These are phyloP conservation scores for Auricularia sp. DNA, from an alignment of 768 basidiomycete species.

Conservation along the genomic window DNA sequence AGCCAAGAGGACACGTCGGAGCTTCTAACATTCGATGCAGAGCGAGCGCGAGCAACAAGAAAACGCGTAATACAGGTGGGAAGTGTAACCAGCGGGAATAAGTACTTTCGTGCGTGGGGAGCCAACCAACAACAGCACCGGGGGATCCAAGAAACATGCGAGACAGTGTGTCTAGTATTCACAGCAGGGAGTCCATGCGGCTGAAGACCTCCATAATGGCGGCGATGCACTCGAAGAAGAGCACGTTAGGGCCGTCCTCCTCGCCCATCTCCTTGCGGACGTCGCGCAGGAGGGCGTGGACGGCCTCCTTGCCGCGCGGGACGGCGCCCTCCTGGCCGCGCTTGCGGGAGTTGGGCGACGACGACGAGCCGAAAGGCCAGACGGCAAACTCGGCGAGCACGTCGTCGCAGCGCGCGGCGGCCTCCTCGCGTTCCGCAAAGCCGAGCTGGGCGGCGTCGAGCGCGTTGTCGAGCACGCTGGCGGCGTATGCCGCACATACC, in stretches of 20 bases:
- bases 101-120: no score
- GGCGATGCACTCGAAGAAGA: conserved; percentile 82
- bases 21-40: no score
- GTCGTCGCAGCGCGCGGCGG: conserved; percentile 90
- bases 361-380: conserved; percentile 66
- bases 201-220: conserved; percentile 90
- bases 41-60: no score
- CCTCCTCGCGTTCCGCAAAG: conserved; percentile 89
- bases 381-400: conserved; percentile 80
- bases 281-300: conserved; percentile 65
- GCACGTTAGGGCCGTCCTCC: conserved; percentile 40
- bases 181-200: conserved; percentile 81
- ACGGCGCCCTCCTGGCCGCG: background rate
- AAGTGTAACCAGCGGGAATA: no score
- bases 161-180: conserved; percentile 11
- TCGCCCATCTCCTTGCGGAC: conserved; percentile 66
- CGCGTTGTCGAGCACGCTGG: conserved; percentile 91
- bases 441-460: conserved; percentile 57
- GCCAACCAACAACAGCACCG: no score
- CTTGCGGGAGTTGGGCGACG: background rate
- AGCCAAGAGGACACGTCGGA: no score
- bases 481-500: conserved; percentile 87
- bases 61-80: no score
- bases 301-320: conserved; percentile 43
- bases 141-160: background rate